phyloP scores from a whole-genome alignment of 441 rosid genomes.

The Sinapis alba region DNA sequence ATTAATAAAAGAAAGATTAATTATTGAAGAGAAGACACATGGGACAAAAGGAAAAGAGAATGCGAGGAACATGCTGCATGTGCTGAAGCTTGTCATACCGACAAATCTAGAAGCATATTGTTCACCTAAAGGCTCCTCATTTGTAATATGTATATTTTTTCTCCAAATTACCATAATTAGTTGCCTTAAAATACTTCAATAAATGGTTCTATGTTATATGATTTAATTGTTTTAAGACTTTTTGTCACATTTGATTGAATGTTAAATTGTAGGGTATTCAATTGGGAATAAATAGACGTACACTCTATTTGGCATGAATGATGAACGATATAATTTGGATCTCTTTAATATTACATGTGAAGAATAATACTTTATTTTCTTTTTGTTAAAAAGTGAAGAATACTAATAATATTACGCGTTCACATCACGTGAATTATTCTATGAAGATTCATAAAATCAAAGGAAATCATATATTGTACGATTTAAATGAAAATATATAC shows the following conservation, averaged over 20 bases:
- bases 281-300: not conserved
- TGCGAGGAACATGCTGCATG: conserved; percentile 43
- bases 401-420: conserved; percentile 22
- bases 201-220: not conserved
- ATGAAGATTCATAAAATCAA: conserved; percentile 1
- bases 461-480: conserved; percentile 22
- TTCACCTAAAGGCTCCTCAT: not conserved
- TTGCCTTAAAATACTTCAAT: conserved; percentile 12
- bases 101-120: conserved; percentile 33
- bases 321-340: not conserved
- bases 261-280: not conserved
- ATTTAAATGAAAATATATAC: not conserved
- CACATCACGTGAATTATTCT: conserved; percentile 29
- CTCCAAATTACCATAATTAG: conserved; percentile 1
- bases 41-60: conserved; percentile 31
- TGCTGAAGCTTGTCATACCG: conserved; percentile 32
- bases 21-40: conserved; percentile 30
- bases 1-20: conserved; percentile 26
- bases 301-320: not conserved
- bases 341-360: conserved; percentile 11
- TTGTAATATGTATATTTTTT: not conserved
- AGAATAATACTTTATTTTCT: not conserved
- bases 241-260: conserved; percentile 2
- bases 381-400: conserved; percentile 1
- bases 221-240: not conserved